phyloP scores from a whole-genome alignment of 2,329 filamentous ascomycete genomes.

The Arthrobotrys sinensis region DNA sequence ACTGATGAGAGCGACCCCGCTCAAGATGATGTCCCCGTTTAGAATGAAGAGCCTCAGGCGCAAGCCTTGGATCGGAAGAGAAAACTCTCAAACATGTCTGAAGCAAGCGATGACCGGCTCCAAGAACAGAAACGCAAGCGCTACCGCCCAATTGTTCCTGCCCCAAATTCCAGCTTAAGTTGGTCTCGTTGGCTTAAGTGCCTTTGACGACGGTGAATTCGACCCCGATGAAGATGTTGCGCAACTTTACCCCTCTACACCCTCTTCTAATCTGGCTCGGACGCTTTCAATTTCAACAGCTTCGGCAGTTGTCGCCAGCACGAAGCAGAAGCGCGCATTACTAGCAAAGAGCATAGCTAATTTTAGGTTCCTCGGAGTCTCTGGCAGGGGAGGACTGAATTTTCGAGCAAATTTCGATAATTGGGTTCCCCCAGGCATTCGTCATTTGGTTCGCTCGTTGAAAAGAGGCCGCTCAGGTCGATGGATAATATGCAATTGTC shows the following conservation, averaged over 20 bases:
- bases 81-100: slow-evolving; percentile 9
- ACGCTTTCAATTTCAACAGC: slow-evolving; percentile 1
- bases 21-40: not conserved
- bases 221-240: not conserved
- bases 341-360: not conserved
- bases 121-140: not conserved
- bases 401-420: not conserved
- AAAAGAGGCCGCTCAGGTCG: not conserved
- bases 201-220: no score
- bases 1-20: not conserved
- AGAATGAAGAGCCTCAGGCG: not conserved
- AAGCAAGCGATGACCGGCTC: slow-evolving; percentile 4
- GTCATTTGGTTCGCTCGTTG: not conserved
- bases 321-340: not conserved
- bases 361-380: slow-evolving; percentile 1
- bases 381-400: not conserved
- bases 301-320: not conserved
- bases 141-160: no score
- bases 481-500: not conserved
- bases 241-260: not conserved
- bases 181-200: no score
- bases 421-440: slow-evolving; percentile 1
- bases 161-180: no score
- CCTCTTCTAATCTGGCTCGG: not conserved
- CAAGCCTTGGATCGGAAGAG: not conserved